phyloP scores from a whole-genome alignment of 2,329 filamentous ascomycete genomes.

The Trichoderma semiorbis region DNA sequence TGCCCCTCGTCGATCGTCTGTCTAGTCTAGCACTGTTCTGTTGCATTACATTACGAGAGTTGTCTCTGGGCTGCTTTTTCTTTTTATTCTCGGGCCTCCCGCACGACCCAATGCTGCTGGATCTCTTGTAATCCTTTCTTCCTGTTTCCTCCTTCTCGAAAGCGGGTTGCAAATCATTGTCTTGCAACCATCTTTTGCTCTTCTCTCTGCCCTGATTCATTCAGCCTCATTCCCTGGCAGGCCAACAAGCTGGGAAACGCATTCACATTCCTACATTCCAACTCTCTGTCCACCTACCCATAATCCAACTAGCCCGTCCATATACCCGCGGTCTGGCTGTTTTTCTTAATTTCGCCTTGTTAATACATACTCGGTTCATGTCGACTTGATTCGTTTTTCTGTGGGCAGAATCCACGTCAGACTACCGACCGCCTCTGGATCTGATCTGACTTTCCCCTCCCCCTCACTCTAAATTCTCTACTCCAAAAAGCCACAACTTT shows the following conservation, averaged over 20 bases:
- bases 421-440: background rate
- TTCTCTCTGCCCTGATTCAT: background rate
- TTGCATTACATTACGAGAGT: background rate
- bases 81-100: background rate
- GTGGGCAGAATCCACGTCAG: slow-evolving; percentile 1
- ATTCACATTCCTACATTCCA: background rate
- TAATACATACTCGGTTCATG: background rate
- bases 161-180: background rate
- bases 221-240: slow-evolving; percentile 16
- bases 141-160: background rate
- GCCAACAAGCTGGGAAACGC: slow-evolving; percentile 14
- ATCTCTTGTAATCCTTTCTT: background rate
- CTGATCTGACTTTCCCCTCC: background rate
- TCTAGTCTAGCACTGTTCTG: background rate
- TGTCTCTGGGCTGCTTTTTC: background rate
- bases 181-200: background rate
- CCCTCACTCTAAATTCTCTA: background rate
- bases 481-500: background rate
- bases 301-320: slow-evolving; percentile 1
- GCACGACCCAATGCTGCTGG: background rate
- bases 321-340: background rate
- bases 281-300: background rate
- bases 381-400: background rate
- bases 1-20: slow-evolving; percentile 3
- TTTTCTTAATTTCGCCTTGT: background rate